These are phyloP conservation scores for Clitopilus hobsonii DNA, from an alignment of 768 basidiomycete species.

Conservation along the genomic window DNA sequence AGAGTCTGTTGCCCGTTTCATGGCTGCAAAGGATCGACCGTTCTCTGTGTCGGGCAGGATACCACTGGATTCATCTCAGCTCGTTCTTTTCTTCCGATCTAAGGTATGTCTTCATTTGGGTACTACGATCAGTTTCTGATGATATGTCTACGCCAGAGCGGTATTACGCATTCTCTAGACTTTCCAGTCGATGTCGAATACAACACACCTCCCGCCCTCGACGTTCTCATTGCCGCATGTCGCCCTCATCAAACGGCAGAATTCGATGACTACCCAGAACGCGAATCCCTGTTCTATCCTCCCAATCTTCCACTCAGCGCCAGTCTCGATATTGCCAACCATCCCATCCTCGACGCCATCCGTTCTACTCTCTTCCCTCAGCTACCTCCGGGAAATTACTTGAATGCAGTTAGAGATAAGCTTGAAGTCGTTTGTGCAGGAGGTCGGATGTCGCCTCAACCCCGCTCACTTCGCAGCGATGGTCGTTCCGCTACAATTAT, in stretches of 20 bases:
- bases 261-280: slow-evolving; percentile 48
- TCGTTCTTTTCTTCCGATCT: slow-evolving; percentile 75
- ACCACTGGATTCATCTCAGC: slow-evolving; percentile 60
- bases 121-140: neutral
- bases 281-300: slow-evolving; percentile 70
- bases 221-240: slow-evolving; percentile 73
- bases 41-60: slow-evolving; percentile 67
- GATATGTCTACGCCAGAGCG: slow-evolving; percentile 42
- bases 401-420: slow-evolving; percentile 62
- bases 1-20: slow-evolving; percentile 48
- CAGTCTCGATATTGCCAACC: slow-evolving; percentile 76
- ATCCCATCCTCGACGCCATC: slow-evolving; percentile 77
- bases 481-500: slow-evolving; percentile 69
- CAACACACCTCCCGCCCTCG: slow-evolving; percentile 70
- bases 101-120: slow-evolving; percentile 39
- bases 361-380: slow-evolving; percentile 69
- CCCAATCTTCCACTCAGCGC: slow-evolving; percentile 67
- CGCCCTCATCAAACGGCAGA: slow-evolving; percentile 57
- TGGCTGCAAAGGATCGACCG: slow-evolving; percentile 55
- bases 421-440: slow-evolving; percentile 66
- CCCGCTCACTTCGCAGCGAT: slow-evolving; percentile 51
- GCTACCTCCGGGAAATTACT: slow-evolving; percentile 63
- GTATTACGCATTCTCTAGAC: slow-evolving; percentile 75
- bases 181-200: slow-evolving; percentile 78
- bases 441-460: slow-evolving; percentile 52